Conservation (phyloP, 176 grass and related monocot genomes). For the Chrysopogon serrulatus region DNA sequence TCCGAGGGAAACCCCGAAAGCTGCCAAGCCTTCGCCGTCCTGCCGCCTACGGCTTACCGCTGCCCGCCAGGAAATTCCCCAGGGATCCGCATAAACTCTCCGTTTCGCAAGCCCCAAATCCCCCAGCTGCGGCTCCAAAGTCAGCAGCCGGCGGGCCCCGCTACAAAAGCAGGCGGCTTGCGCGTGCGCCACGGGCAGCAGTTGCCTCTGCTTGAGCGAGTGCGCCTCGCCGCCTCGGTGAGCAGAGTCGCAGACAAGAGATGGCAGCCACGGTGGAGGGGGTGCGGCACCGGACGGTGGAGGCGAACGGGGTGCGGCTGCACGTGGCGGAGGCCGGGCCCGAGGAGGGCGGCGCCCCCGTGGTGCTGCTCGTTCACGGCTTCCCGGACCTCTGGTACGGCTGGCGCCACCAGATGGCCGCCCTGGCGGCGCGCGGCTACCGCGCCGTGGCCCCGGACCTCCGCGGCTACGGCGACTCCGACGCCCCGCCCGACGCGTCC, state of each 20-base stretch:
- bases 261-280: slow-evolving; percentile 19
- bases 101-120: neutral
- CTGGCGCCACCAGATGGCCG: slow-evolving; percentile 77
- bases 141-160: neutral
- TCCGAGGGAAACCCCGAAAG: neutral
- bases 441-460: slow-evolving; percentile 72
- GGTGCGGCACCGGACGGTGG: slow-evolving; percentile 60
- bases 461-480: slow-evolving; percentile 73
- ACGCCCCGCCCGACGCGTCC: slow-evolving; percentile 15
- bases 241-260: neutral
- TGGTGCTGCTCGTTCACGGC: slow-evolving; percentile 63
- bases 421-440: slow-evolving; percentile 51
- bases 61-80: neutral
- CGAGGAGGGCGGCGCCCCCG: slow-evolving; percentile 17
- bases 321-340: slow-evolving; percentile 75
- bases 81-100: neutral
- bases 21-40: neutral
- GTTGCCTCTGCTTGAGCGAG: neutral
- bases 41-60: neutral
- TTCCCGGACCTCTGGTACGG: slow-evolving; percentile 93
- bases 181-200: neutral
- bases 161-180: neutral
- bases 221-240: neutral
- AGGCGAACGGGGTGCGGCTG: slow-evolving; percentile 45
- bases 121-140: neutral